Evolutionary conservation across 1,284 basidiomycete species (phyloP), one percentile per base, ranked within the genome.

Genomic region (Leccinum fallax): DNA sequence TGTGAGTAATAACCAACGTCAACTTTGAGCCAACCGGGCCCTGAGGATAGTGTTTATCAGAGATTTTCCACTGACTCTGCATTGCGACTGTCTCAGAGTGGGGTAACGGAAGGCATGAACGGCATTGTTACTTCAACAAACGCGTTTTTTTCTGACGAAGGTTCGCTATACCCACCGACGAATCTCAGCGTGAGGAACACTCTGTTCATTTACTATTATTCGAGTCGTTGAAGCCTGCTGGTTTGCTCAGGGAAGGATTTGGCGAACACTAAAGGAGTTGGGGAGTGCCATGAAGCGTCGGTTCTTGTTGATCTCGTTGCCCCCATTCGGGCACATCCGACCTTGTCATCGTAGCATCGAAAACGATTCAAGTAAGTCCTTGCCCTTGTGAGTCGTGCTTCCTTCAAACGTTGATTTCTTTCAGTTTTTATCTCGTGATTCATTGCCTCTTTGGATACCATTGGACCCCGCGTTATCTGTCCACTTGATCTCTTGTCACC

Each of bases 1-100:
- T 0, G 74, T 72, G 60, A 61, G 74, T 49, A n/a, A 40, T 2
- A 16, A 13, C 19, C 4, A 9, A 52, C 15, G 21, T n/a, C 32
- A 15, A 13, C 43, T 38, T 36, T 30, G 16, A 53, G 28, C 16
- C 30, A 13, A 32, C 3, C 19, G 5, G 43, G 8, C 24, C 21
- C 61, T 57, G 19, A 55, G 36, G 19, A 24, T 32, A 15, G 13
- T 26, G 48, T 19, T 30, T 34, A 40, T 43, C 59, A 72, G 71
- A 72, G 71, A 59, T 60, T 73, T 53, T 73, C 71, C n/a, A 58
- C 55, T 24, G 72, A 73, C 11, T 70, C 74, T 4, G 13, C 60
- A 3, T 55, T 60, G 15, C 64, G 40, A 34, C 30, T 53, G 16
- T 63, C 69, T 30, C 68, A 62, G 4, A 59, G 55, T 28, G 54